Base-by-base conservation (phyloP, 1,284 basidiomycete genomes). In the Pseudozyma tsukubaensis region DNA sequence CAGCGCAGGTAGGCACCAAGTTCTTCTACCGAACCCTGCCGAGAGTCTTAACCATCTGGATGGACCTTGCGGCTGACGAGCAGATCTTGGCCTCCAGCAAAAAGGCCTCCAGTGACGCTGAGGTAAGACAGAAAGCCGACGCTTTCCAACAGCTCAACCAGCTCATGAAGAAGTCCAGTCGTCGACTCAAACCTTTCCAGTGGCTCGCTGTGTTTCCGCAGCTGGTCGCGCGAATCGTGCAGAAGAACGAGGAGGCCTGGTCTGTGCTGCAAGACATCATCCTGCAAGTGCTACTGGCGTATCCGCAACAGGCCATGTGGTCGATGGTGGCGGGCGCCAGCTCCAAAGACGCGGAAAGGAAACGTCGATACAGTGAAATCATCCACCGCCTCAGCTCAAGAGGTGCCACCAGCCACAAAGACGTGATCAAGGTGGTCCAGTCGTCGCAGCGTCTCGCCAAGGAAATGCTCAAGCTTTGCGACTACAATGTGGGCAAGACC, bases 161-260 rank as follows among this genome's bases (percentile, higher is more conserved):
- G 29, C 87, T 90, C 19, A 89, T 92, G 59, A 87, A 67, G 87
- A 67, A 87, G 86, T 3, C 87, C 91, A 18, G 92, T 92, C 3
- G 88, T 88, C 3, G 97, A 91, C 85, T 96, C 92, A 87, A 94
- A 90, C 76, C 80, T 18, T 83, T 79, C 70, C 81, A 83, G 60
- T 99, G 95, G 93, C 92, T 92, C 74, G 96, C 93, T 0, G 95
- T 95, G 0, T 94, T 98, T 74, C 94, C 97, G 8, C 97, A 99
- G 87, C 92, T 99, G 62, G 93, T 97, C 11, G 99, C 97, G 24
- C 90, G 97, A 10, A 92, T 99, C 37, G 92, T 91, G 18, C 94
- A 98, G 79, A 86, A 86, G 16, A 92, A 93, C 79, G 80, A 86
- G n/a, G 87, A 87, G 1, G 91, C 95, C 1, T 92, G 89, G 81